Evolutionary conservation across 2,329 filamentous ascomycete species (phyloP).

Genomic region (Neocucurbitaria cava): DNA sequence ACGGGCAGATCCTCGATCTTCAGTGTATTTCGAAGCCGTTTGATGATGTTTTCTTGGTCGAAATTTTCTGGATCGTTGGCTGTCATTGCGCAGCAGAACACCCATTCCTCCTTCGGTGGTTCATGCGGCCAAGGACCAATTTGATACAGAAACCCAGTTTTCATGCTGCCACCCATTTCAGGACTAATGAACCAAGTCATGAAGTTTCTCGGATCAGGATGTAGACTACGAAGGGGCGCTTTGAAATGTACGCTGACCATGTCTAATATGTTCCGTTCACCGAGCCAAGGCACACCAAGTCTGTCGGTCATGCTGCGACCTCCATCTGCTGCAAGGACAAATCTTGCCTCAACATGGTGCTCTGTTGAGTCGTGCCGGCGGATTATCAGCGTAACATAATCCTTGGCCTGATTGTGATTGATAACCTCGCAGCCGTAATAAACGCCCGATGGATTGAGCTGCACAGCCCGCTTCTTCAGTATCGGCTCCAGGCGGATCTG

Average conservation of each 20-base stretch:
- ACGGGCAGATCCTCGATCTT: constrained; percentile 37
- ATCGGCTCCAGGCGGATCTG: constrained; percentile 50
- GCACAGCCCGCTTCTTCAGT: constrained; percentile 33
- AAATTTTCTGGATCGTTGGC: constrained; percentile 31
- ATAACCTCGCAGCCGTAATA: constrained; percentile 35
- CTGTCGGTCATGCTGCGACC: constrained; percentile 38
- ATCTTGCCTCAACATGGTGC: constrained; percentile 18
- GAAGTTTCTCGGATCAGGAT: constrained; percentile 36
- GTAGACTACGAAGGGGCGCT: constrained; percentile 34
- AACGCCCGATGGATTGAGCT: constrained; percentile 41
- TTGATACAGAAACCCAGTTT: constrained; percentile 46
- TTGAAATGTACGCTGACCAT: constrained; percentile 46
- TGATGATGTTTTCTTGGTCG: constrained; percentile 20
- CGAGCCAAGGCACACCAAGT: constrained; percentile 39
- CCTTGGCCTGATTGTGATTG: constrained; percentile 24
- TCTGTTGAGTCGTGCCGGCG: background rate
- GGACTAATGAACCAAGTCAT: constrained; percentile 49
- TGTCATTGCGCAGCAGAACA: constrained; percentile 35
- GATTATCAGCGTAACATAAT: constrained; percentile 28
- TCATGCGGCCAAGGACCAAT: constrained; percentile 41
- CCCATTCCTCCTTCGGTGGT: constrained; percentile 41
- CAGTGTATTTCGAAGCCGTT: constrained; percentile 25
- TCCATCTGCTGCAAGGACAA: constrained; percentile 45
- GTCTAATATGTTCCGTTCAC: constrained; percentile 41
- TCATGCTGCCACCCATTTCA: constrained; percentile 40